Evolutionary conservation across 257 asterid species (phyloP).

Genomic region (Fraxinus pennsylvanica): DNA sequence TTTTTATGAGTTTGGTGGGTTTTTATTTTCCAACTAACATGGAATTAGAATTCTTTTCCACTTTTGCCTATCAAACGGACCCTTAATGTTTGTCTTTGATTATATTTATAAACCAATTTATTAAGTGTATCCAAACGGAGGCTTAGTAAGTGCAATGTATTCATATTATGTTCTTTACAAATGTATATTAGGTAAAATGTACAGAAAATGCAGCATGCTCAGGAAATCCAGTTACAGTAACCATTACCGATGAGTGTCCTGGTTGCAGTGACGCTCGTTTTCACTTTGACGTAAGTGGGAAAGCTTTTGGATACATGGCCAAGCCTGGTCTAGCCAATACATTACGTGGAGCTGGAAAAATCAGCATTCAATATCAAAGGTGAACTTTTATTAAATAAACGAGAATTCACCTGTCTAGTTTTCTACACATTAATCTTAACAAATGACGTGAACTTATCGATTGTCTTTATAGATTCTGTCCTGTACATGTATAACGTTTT

Average conservation of each 20-base stretch:
- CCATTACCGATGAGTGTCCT: conserved; percentile 33
- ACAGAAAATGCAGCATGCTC: conserved; percentile 25
- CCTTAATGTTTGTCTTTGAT: no score
- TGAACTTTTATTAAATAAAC: background rate
- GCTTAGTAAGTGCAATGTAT: no score
- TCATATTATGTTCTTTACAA: no score
- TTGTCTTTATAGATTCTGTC: background rate
- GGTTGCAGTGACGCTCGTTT: conserved; percentile 24
- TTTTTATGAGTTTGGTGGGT: no score
- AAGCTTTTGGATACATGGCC: conserved; percentile 26
- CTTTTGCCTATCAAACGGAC: no score
- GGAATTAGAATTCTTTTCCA: no score
- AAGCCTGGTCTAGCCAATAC: conserved; percentile 25
- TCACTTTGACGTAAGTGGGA: conserved; percentile 35
- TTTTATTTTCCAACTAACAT: no score
- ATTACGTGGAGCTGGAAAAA: conserved; percentile 19
- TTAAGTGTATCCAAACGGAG: no score
- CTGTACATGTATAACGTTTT: no score
- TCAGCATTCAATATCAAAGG: conserved; percentile 24
- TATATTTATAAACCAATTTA: no score
- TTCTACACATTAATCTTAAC: background rate
- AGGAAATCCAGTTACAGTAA: conserved; percentile 20
- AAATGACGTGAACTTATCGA: background rate
- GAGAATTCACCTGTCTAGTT: background rate
- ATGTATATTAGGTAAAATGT: conserved; percentile 22